Percentiles rank a stretch among this genome's conserved stretches.
phyloP scores from a whole-genome alignment of 2,329 filamentous ascomycete genomes.

The Aspergillus latus region DNA sequence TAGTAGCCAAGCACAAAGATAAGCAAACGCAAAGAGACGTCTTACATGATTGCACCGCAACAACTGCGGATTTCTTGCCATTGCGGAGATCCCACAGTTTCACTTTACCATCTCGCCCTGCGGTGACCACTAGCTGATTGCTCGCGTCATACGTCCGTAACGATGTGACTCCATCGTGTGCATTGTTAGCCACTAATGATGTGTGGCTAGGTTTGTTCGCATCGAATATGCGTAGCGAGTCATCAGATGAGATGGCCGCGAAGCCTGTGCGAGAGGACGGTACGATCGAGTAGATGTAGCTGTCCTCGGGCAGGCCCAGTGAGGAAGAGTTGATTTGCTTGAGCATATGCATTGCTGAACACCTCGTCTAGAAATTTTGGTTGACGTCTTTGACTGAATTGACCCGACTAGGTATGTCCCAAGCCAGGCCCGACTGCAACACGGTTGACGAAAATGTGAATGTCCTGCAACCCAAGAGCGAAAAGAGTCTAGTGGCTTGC shows the following conservation, averaged over 20 bases:
- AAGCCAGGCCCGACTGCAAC: background rate
- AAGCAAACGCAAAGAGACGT: conserved; percentile 6
- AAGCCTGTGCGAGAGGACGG: conserved; percentile 32
- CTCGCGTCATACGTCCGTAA: conserved; percentile 31
- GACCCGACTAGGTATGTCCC: background rate
- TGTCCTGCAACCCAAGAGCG: background rate
- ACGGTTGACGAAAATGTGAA: background rate
- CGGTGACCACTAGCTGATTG: conserved; percentile 35
- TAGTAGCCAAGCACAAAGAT: background rate
- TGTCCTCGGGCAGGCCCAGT: conserved; percentile 40
- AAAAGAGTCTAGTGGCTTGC: conserved; percentile 3
- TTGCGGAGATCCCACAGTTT: conserved; percentile 44
- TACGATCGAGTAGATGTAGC: conserved; percentile 46
- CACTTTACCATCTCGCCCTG: conserved; percentile 43
- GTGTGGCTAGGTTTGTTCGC: conserved; percentile 34
- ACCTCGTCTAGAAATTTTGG: background rate
- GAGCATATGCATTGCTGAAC: conserved; percentile 34
- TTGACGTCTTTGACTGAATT: background rate
- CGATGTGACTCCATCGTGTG: conserved; percentile 42
- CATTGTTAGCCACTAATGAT: conserved; percentile 28
- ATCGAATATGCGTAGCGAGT: conserved; percentile 46
- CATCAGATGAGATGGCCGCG: conserved; percentile 47
- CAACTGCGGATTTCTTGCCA: conserved; percentile 29
- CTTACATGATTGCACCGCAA: conserved; percentile 40
- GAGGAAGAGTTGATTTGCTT: conserved; percentile 35